Evolutionary conservation across 2,329 filamentous ascomycete genomes (phyloP).

Genomic region (Colletotrichum chrysophilum): DNA sequence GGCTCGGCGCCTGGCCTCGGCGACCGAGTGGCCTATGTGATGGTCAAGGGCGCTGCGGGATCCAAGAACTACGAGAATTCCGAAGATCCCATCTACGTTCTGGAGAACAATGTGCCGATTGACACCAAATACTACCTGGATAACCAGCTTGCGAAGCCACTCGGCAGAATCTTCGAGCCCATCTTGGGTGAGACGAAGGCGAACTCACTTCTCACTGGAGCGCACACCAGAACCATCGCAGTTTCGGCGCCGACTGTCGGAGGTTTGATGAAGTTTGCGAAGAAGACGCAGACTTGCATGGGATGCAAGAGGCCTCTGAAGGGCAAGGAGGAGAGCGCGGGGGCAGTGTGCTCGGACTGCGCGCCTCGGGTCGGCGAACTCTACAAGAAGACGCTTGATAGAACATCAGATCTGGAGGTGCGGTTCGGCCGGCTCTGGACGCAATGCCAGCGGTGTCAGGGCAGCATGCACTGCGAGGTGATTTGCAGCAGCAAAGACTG

Average conservation of each 20-base stretch:
- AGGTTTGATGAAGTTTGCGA: constrained; percentile 97
- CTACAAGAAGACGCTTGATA: constrained; percentile 88
- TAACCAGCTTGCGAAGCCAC: constrained; percentile 94
- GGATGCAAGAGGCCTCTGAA: constrained; percentile 96
- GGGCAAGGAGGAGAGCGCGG: constrained; percentile 77
- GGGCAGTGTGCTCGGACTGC: constrained; percentile 89
- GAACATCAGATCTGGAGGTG: constrained; percentile 91
- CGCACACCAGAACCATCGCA: constrained; percentile 92
- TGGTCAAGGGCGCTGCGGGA: constrained; percentile 87
- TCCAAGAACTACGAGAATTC: constrained; percentile 97
- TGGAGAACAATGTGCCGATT: constrained; percentile 97
- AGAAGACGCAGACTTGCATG: constrained; percentile 98
- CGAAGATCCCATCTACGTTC: constrained; percentile 94
- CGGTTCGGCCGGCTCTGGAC: constrained; percentile 95
- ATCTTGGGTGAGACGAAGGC: constrained; percentile 95
- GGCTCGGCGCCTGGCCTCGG: constrained; percentile 92
- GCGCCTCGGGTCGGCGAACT: constrained; percentile 86
- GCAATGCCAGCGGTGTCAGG: constrained; percentile 96
- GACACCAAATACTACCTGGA: constrained; percentile 99
- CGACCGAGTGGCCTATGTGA: constrained; percentile 97
- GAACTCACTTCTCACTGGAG: constrained; percentile 83
- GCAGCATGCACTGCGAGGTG: constrained; percentile 97
- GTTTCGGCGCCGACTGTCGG: constrained; percentile 91
- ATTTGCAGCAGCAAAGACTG: constrained; percentile 97
- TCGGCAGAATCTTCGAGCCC: constrained; percentile 95